Percentiles rank a stretch among this genome's conserved stretches.
These are phyloP conservation scores for Coleophoma eucalyptorum DNA, from an alignment of 2,329 filamentous ascomycete genomes.

Conservation along the genomic window DNA sequence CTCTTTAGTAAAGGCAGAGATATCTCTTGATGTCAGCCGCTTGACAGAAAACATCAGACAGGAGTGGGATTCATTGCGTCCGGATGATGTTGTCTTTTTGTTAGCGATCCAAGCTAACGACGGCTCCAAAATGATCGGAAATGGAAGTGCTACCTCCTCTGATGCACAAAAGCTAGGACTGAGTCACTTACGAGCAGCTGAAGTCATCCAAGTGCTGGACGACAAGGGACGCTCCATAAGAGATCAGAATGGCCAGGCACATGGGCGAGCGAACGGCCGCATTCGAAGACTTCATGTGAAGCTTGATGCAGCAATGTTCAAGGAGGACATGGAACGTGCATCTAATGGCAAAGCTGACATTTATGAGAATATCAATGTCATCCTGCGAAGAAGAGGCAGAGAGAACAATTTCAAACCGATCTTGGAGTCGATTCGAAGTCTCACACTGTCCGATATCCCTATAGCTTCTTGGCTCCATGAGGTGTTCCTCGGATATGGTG, in stretches of 20 bases:
- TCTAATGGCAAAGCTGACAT: slow-evolving; percentile 69
- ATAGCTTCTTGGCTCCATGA: slow-evolving; percentile 92
- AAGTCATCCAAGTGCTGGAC: slow-evolving; percentile 82
- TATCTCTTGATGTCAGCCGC: slow-evolving; percentile 77
- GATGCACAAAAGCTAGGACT: slow-evolving; percentile 63
- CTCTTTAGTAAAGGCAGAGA: slow-evolving; percentile 81
- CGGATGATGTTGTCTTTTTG: slow-evolving; percentile 87
- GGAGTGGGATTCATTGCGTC: slow-evolving; percentile 87
- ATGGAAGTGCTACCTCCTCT: slow-evolving; percentile 45
- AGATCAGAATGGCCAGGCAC: slow-evolving; percentile 56
- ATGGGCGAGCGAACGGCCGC: slow-evolving; percentile 58
- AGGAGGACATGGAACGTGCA: slow-evolving; percentile 65
- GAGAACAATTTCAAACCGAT: slow-evolving; percentile 98
- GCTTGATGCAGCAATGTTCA: slow-evolving; percentile 75
- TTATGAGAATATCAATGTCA: slow-evolving; percentile 80
- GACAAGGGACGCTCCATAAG: slow-evolving; percentile 74
- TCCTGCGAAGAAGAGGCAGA: slow-evolving; percentile 76
- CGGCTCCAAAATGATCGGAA: slow-evolving; percentile 43
- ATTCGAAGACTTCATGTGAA: slow-evolving; percentile 73
- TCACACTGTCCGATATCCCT: slow-evolving; percentile 80
- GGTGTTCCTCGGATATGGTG: slow-evolving; percentile 95
- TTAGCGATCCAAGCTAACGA: slow-evolving; percentile 67
- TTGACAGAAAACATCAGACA: slow-evolving; percentile 71
- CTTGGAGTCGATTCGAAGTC: slow-evolving; percentile 82
- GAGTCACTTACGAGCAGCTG: slow-evolving; percentile 71